Base-by-base conservation (phyloP, 371 early-diverging fungal species). In the Smittium mucronatum region DNA sequence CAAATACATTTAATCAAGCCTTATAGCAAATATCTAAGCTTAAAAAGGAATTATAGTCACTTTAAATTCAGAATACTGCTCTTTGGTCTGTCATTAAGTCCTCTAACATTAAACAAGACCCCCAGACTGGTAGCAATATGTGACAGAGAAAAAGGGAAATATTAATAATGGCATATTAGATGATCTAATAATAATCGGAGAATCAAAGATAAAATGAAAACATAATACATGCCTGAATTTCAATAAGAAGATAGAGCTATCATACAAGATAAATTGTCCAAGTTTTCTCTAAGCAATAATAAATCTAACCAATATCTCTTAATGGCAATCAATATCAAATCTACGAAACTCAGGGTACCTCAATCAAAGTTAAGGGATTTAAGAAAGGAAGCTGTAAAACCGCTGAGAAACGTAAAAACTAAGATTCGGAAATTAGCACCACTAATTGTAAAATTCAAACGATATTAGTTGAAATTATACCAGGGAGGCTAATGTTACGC, bases 21-120 rank as follows among this genome's bases (percentile, higher is more conserved):
- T 17, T 72, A 77, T 70, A 64, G 70, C 64, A 58, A 67, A 0
- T 80, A 72, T 67, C 75, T 83, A 16, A 81, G 77, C 47, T 81
- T 82, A 59, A 58, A 70, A n/a, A 82, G 81, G 76, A 73, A 79
- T 33, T 76, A 75, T 16, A 69, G 76, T 31, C 68, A 73, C n/a
- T 83, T 81, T 71, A 82, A 81, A 70, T 84, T 76, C 74, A 70
- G 71, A 2, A 75, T 78, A 0, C 64, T 78, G 29, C 5, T 75
- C 0, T 82, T 84, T 64, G 84, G 82, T 2, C 75, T 84, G 0
- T 76, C 81, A 1, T 73, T 79, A 25, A 74, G 76, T 0, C 81
- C 82, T 0, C 71, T 69, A 2, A 76, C 75, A 17, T 83, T 84
- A 58, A 82, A 81, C 15, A 77, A 75, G 63, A 68, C 80, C 26